phyloP scores from a whole-genome alignment of 495 filamentous ascomycete species.

The Cenococcum geophilum region DNA sequence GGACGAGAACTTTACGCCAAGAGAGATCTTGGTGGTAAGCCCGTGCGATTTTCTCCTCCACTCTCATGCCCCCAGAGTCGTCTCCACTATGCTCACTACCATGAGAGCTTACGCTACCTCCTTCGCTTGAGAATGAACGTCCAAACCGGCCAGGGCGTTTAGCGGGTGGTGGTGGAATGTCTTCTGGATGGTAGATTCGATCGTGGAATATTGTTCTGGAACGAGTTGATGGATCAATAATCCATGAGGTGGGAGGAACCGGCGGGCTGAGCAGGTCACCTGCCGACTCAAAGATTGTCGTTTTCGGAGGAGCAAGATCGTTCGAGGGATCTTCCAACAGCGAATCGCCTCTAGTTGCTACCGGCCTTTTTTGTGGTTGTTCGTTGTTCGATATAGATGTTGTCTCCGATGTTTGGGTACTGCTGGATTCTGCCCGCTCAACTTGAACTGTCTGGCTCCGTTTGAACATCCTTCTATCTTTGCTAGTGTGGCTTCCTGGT shows the following conservation, averaged over 20 bases:
- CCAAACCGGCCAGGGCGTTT: constrained; percentile 47
- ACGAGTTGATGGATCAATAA: constrained; percentile 75
- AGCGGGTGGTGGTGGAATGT: constrained; percentile 74
- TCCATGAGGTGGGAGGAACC: constrained; percentile 68
- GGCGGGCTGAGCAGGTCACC: constrained; percentile 88
- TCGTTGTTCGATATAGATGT: constrained; percentile 14
- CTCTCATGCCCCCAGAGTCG: constrained; percentile 58
- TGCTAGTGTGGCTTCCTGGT: constrained; percentile 30
- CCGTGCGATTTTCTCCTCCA: constrained; percentile 95
- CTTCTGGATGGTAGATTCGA: constrained; percentile 84
- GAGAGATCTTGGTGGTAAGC: constrained; percentile 85
- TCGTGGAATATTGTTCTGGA: constrained; percentile 95
- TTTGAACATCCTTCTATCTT: constrained; percentile 35
- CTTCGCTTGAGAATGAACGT: constrained; percentile 42
- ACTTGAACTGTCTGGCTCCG: constrained; percentile 34
- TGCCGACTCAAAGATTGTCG: constrained; percentile 90
- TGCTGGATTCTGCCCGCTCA: constrained; percentile 2
- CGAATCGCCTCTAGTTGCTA: constrained; percentile 43
- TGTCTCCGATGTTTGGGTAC: constrained; percentile 10
- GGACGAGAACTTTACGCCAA: constrained; percentile 94
- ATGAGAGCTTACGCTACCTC: constrained; percentile 21
- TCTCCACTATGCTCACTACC: constrained; percentile 23
- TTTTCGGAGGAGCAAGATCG: constrained; percentile 70
- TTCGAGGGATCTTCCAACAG: constrained; percentile 42
- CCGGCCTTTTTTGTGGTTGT: constrained; percentile 27